phyloP scores from a whole-genome alignment of 768 basidiomycete species.

The Rhodosporidiobolus sp. region DNA sequence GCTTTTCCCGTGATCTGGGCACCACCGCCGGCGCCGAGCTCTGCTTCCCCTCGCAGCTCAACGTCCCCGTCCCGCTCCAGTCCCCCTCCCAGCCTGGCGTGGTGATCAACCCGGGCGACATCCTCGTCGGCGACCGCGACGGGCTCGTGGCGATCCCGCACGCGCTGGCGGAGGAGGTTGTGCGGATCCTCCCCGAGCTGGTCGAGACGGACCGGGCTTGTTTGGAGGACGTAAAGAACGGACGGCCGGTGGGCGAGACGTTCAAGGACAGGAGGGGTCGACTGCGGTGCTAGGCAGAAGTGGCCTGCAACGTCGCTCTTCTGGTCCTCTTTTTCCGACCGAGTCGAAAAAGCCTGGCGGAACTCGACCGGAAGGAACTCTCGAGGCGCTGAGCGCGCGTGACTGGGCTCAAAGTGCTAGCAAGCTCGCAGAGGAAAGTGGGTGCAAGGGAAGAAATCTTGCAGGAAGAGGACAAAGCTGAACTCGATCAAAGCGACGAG shows the following conservation, averaged over 20 bases:
- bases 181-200: conserved; percentile 13
- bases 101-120: conserved; percentile 31
- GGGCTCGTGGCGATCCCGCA: conserved; percentile 30
- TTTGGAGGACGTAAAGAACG: conserved; percentile 17
- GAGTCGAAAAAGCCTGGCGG: too few relatives aligned
- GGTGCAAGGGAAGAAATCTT: too few relatives aligned
- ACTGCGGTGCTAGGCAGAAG: neutral
- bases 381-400: too few relatives aligned
- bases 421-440: too few relatives aligned
- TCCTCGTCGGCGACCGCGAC: conserved; percentile 36
- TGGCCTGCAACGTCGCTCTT: too few relatives aligned
- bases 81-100: conserved; percentile 19
- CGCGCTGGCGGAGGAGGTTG: conserved; percentile 22
- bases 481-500: too few relatives aligned
- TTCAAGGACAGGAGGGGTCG: conserved; percentile 12
- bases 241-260: conserved; percentile 19
- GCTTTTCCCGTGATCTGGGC: conserved; percentile 21
- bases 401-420: too few relatives aligned
- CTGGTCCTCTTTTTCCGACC: too few relatives aligned
- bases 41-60: conserved; percentile 13
- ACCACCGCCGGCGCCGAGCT: conserved; percentile 15
- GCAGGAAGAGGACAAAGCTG: too few relatives aligned
- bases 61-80: conserved; percentile 9
- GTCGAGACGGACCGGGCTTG: conserved; percentile 20
- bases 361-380: too few relatives aligned